Evolutionary conservation across 2,329 filamentous ascomycete genomes (phyloP).

Genomic region (Claviceps citrina): DNA sequence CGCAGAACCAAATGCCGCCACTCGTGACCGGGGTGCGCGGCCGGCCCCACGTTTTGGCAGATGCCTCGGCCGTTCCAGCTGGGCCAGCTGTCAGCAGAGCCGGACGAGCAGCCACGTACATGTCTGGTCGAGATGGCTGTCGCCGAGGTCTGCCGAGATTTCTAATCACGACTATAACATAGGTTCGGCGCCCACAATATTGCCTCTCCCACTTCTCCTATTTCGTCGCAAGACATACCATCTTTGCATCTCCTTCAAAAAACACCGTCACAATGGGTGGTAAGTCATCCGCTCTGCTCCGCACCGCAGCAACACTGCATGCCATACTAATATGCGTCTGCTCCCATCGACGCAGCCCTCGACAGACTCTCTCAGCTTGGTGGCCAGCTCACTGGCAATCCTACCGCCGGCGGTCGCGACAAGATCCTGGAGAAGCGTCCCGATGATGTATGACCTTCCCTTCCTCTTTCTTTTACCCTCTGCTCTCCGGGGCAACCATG

Average conservation of each 20-base stretch:
- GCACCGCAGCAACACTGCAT: not conserved
- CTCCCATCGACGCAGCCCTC: constrained; percentile 31
- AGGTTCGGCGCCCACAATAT: constrained; percentile 2
- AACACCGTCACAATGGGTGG: constrained; percentile 22
- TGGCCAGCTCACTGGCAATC: constrained; percentile 47
- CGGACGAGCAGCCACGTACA: no score
- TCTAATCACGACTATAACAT: constrained; percentile 2
- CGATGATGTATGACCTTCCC: constrained; percentile 40
- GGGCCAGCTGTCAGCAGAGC: no score
- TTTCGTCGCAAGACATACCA: not conserved
- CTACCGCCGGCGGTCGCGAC: constrained; percentile 34
- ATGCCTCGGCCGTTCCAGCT: constrained; percentile 5
- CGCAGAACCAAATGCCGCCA: not conserved
- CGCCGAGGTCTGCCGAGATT: constrained; percentile 5
- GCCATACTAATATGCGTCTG: not conserved
- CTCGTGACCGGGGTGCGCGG: not conserved
- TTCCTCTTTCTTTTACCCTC: not conserved
- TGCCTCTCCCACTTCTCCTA: not conserved
- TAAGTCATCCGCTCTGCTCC: constrained; percentile 12
- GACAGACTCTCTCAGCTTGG: constrained; percentile 46
- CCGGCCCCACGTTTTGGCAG: constrained; percentile 3
- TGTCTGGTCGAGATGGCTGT: constrained; percentile 1
- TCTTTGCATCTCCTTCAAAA: not conserved
- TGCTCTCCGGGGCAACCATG: no score
- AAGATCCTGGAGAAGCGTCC: constrained; percentile 49